A percentile compares a stretch with the other conserved stretches of the same genome.
Evolutionary conservation across 2,329 filamentous ascomycete species (phyloP).

Genomic region (Rosellinia necatrix): DNA sequence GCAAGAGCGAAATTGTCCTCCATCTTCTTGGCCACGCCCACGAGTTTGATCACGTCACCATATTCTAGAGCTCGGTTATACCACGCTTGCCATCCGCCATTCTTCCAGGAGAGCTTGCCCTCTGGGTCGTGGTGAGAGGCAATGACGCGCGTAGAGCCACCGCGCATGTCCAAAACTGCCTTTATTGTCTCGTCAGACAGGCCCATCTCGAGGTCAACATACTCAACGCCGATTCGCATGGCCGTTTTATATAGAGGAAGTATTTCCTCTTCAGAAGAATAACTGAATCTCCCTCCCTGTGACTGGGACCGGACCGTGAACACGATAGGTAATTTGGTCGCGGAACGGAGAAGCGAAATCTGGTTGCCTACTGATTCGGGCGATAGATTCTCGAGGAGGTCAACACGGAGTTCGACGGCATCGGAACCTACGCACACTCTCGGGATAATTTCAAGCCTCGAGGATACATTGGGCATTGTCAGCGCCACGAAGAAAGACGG

Average conservation of each 20-base stretch:
- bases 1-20: constrained; percentile 87
- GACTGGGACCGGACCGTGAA: constrained; percentile 87
- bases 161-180: constrained; percentile 65
- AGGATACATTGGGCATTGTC: constrained; percentile 75
- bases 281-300: constrained; percentile 88
- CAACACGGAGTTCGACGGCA: constrained; percentile 91
- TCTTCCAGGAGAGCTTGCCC: constrained; percentile 81
- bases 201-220: constrained; percentile 89
- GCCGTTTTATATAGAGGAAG: constrained; percentile 77
- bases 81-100: constrained; percentile 87
- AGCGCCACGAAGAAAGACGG: constrained; percentile 93
- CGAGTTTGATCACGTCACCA: constrained; percentile 92
- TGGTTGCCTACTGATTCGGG: constrained; percentile 82
- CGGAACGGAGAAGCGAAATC: constrained; percentile 75
- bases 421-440: constrained; percentile 82
- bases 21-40: constrained; percentile 75
- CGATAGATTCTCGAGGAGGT: constrained; percentile 78
- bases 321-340: constrained; percentile 78
- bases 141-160: constrained; percentile 81
- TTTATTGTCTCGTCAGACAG: constrained; percentile 78
- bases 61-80: constrained; percentile 91
- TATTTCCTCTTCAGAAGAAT: constrained; percentile 72
- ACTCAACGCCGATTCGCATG: constrained; percentile 84
- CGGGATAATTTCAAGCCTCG: constrained; percentile 67
- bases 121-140: constrained; percentile 92